Conservation (phyloP, 2,329 filamentous ascomycete species). For the Sclerotinia spermophila region DNA sequence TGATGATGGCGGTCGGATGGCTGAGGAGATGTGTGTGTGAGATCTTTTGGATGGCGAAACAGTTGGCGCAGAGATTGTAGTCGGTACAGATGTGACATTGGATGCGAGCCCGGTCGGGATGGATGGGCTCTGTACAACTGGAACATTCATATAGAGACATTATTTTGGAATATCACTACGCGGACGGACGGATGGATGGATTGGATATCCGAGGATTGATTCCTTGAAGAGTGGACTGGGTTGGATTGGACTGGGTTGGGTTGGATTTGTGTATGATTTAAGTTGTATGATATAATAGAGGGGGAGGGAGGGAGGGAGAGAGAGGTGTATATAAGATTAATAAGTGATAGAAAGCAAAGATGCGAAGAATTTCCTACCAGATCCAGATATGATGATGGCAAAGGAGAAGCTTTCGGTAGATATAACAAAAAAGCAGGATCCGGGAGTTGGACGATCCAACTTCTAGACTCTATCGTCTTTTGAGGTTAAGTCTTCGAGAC, state of each 20-base stretch:
- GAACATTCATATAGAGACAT: slow-evolving; percentile 17
- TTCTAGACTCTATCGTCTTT: not conserved
- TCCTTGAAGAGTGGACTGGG: not conserved
- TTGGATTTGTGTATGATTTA: not conserved
- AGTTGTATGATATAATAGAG: not conserved
- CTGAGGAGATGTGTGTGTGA: slow-evolving; percentile 19
- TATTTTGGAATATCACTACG: not conserved
- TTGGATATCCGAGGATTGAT: slow-evolving; percentile 4
- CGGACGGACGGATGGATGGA: not conserved
- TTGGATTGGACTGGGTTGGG: not conserved
- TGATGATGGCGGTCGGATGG: slow-evolving; percentile 24
- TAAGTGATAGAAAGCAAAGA: not conserved
- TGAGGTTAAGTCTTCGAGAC: not conserved
- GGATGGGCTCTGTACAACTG: slow-evolving; percentile 10
- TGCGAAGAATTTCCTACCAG: not conserved
- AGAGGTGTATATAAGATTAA: not conserved
- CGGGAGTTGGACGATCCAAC: too few species aligned
- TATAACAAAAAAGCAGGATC: too few species aligned
- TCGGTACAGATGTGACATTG: slow-evolving; percentile 12
- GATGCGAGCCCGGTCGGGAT: slow-evolving; percentile 12
- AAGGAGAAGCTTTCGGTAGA: not conserved
- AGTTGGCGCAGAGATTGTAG: slow-evolving; percentile 32
- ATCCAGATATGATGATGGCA: not conserved
- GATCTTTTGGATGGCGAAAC: slow-evolving; percentile 28
- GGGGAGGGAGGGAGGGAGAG: not conserved